Evolutionary conservation across 306 rosid species (phyloP), one percentile per base, ranked within the genome.

Genomic region (Glycine tomentella): DNA sequence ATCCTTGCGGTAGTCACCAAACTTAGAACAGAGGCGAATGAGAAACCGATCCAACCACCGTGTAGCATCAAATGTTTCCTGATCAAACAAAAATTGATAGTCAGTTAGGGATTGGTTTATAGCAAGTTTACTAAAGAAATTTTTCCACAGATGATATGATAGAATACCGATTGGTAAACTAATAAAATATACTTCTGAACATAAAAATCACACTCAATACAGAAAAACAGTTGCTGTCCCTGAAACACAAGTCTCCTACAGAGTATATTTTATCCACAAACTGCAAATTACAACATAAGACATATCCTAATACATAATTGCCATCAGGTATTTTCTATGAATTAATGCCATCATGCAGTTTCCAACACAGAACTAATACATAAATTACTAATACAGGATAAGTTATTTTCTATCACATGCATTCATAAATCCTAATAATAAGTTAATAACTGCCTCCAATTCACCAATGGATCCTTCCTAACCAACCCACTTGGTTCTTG

Each of bases 1-100:
- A 75, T 95, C 99, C 86, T 95, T 95, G 80, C 98, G 93, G 61
- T 95, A 95, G 82, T 95, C 98, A 65, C 99, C 99, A 88, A 95
- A 95, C 82, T 91, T 93, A 46, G 98, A 89, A 85, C 99, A 95
- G 68, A 95, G 92, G 42, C 98, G 99, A 85, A 95, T 95, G 53
- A 95, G 95, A 80, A 89, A 85, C 75, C 99, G 87, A 86, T 95
- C 99, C 90, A 95, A 87, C 99, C 99, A 95, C 78, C 99, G 84
- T 49, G 97, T 92, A 15, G 96, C 98, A 84, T 95, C 99, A 84
- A 95, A 95, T 46, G 93, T 86, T 70, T 95, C 99, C 99, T 95
- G 90, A 61, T 78, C 80, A 82, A 82, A 81, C 59, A 36, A 57
- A 75, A 85, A 25, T 8, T 45, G 20, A 87, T 75, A 63, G 71